Evolutionary conservation across 352 stramenopile genomes (phyloP).

Genomic region (Phytophthora melonis): DNA sequence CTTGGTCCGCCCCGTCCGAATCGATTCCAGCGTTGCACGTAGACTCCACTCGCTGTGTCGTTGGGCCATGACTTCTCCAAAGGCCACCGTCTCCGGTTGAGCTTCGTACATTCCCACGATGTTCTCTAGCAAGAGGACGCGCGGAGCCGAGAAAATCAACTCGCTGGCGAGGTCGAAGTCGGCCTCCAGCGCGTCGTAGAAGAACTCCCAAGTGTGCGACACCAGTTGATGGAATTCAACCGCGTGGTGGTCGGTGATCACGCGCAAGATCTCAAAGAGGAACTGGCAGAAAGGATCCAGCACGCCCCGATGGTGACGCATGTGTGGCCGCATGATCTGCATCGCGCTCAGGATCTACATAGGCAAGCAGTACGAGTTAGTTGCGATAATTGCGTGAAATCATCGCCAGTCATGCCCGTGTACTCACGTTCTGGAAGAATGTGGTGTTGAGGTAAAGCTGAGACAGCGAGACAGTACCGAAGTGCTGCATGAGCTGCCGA

Average conservation of each 20-base stretch:
- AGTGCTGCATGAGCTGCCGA: constrained; percentile 58
- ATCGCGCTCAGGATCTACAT: constrained; percentile 66
- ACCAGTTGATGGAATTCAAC: constrained; percentile 76
- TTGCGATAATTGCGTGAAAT: neutral
- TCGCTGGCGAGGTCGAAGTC: constrained; percentile 46
- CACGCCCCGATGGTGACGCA: constrained; percentile 42
- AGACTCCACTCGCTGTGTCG: constrained; percentile 45
- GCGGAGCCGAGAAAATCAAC: constrained; percentile 52
- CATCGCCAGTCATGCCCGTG: neutral
- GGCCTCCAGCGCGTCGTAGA: constrained; percentile 54
- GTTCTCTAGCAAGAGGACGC: constrained; percentile 46
- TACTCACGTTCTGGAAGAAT: constrained; percentile 68
- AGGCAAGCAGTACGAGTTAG: neutral
- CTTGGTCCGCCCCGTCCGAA: constrained; percentile 53
- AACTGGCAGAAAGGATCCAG: constrained; percentile 57
- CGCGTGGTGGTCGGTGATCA: constrained; percentile 70
- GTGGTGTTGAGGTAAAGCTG: constrained; percentile 72
- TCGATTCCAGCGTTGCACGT: constrained; percentile 32
- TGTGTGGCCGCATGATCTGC: constrained; percentile 60
- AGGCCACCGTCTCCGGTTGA: constrained; percentile 52
- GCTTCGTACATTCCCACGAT: constrained; percentile 66
- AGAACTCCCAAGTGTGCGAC: constrained; percentile 53
- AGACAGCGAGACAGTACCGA: constrained; percentile 68
- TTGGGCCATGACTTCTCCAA: constrained; percentile 53
- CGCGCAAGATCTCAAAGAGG: constrained; percentile 73